phyloP scores from a whole-genome alignment of 441 rosid species.

The Erodium trifolium region DNA sequence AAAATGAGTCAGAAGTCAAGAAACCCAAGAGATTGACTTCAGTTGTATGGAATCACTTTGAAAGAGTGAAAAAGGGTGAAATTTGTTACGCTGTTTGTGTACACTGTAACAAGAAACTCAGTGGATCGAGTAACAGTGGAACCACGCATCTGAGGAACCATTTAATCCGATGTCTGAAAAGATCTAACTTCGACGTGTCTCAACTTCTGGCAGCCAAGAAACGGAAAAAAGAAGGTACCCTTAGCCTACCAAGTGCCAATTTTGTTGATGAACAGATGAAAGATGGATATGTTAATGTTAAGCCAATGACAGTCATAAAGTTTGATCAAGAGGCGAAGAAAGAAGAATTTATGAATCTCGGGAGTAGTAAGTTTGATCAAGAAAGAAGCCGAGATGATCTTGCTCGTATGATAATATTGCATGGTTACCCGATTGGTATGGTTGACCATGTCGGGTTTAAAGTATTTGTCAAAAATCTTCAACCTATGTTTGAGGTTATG shows the following conservation, averaged over 20 bases:
- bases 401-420: constrained; percentile 85
- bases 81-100: constrained; percentile 81
- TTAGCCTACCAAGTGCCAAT: constrained; percentile 41
- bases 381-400: constrained; percentile 71
- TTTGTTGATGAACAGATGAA: constrained; percentile 58
- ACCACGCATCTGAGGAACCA: constrained; percentile 94
- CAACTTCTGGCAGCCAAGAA: constrained; percentile 67
- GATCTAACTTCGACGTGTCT: constrained; percentile 70
- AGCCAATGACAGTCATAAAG: constrained; percentile 41
- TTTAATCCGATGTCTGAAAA: constrained; percentile 79
- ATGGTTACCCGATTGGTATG: constrained; percentile 70
- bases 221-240: constrained; percentile 61
- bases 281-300: constrained; percentile 45
- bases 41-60: constrained; percentile 95
- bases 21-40: constrained; percentile 91
- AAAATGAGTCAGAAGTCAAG: constrained; percentile 50
- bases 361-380: constrained; percentile 65
- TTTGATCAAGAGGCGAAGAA: constrained; percentile 66
- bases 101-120: constrained; percentile 85
- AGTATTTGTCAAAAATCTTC: constrained; percentile 79
- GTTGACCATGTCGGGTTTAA: constrained; percentile 89
- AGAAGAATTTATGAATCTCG: constrained; percentile 58
- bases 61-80: constrained; percentile 81
- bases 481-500: constrained; percentile 69
- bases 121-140: constrained; percentile 98